These are phyloP conservation scores for Flaveria floridana DNA, from an alignment of 140 eudicot species.

Conservation along the genomic window DNA sequence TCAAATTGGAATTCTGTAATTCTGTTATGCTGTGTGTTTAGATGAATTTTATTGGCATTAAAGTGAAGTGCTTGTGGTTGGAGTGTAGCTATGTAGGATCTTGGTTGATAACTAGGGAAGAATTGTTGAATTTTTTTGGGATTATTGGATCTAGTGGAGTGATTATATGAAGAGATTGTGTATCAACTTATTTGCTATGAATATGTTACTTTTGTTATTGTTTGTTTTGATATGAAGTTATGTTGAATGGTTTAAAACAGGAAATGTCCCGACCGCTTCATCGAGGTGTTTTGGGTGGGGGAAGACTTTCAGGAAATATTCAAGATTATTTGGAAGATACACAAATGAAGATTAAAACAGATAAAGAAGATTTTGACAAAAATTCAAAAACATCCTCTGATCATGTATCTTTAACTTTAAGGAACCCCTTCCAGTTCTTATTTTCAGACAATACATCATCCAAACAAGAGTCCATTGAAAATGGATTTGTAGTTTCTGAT, in stretches of 20 bases:
- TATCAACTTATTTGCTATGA: too few relatives aligned
- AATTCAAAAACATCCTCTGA: conserved; percentile 16
- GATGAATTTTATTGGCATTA: background rate
- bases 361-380: conserved; percentile 53
- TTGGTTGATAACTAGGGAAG: background rate
- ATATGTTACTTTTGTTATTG: background rate
- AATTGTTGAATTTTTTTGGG: background rate
- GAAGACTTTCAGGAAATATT: conserved; percentile 53
- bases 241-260: conserved; percentile 30
- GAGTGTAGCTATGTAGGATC: background rate
- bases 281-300: conserved; percentile 69
- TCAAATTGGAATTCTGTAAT: background rate
- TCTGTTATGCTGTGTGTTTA: conserved; percentile 1
- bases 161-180: too few relatives aligned
- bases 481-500: conserved; percentile 59
- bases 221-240: background rate
- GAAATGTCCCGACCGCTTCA: conserved; percentile 92
- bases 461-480: conserved; percentile 53
- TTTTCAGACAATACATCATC: conserved; percentile 50
- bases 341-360: conserved; percentile 71
- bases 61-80: conserved; percentile 4
- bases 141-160: background rate
- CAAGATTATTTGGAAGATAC: conserved; percentile 69
- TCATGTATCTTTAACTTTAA: conserved; percentile 44
- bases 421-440: conserved; percentile 56